A percentile compares a stretch with the other conserved stretches of the same genome.
phyloP scores from a whole-genome alignment of 768 basidiomycete species.

The Boletellus emodensis region DNA sequence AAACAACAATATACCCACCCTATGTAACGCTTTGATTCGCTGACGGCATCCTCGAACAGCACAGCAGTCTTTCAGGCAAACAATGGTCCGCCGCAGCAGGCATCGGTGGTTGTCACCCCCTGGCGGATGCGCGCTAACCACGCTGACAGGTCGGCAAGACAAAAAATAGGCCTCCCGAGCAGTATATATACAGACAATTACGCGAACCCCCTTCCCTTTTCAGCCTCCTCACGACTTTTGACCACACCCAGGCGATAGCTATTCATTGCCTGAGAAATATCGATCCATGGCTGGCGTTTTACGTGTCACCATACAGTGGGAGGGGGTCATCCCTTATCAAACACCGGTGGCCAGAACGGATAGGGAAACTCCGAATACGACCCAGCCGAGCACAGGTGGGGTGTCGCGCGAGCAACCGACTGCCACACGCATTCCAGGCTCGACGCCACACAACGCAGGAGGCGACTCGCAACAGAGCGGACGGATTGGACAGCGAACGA shows the following conservation, averaged over 20 bases:
- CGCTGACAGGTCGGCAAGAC: too few relatives aligned
- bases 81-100: constrained; percentile 1
- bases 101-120: background rate
- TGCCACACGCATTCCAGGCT: too few relatives aligned
- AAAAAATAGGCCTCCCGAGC: too few relatives aligned
- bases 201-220: too few relatives aligned
- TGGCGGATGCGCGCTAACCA: too few relatives aligned
- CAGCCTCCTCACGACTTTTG: background rate
- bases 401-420: too few relatives aligned
- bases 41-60: constrained; percentile 14
- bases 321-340: constrained; percentile 8
- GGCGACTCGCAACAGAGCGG: background rate
- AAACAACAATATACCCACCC: constrained; percentile 14
- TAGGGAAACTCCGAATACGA: too few relatives aligned
- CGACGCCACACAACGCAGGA: too few relatives aligned
- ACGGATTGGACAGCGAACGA: background rate
- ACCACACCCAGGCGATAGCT: background rate
- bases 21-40: constrained; percentile 7
- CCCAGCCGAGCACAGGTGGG: too few relatives aligned
- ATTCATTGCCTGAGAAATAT: background rate
- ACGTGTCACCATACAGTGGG: constrained; percentile 15
- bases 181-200: too few relatives aligned
- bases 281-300: constrained; percentile 13
- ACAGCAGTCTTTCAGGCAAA: constrained; percentile 10
- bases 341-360: background rate